phyloP scores from a whole-genome alignment of 768 basidiomycete species.

The Fomitopsis serialis region DNA sequence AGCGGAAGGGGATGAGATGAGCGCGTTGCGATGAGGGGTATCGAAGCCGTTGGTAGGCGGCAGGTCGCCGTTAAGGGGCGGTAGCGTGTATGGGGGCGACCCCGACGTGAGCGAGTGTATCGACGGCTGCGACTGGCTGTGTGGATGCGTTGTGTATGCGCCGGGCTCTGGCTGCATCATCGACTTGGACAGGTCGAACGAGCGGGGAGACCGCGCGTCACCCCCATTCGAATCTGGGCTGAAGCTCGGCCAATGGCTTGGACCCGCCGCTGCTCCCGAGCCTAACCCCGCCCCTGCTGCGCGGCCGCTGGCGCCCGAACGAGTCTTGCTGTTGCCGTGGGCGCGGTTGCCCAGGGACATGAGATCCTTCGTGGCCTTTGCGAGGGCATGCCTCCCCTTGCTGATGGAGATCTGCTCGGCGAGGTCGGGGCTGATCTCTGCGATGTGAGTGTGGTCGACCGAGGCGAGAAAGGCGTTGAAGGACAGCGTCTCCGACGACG shows the following conservation, averaged over 20 bases:
- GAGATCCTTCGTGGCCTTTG: conserved; percentile 79
- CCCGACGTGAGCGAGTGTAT: conserved; percentile 3
- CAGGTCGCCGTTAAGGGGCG: conserved; percentile 4
- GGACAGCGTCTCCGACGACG: conserved; percentile 59
- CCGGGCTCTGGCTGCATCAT: not conserved
- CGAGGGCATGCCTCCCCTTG: conserved; percentile 57
- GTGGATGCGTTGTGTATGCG: conserved; percentile 2
- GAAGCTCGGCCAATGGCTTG: conserved; percentile 17
- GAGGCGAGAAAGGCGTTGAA: conserved; percentile 65
- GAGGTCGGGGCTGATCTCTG: conserved; percentile 34
- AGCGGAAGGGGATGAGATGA: conserved; percentile 4
- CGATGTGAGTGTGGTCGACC: conserved; percentile 37
- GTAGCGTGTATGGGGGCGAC: conserved; percentile 7
- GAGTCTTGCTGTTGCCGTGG: conserved; percentile 2
- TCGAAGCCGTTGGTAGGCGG: not conserved
- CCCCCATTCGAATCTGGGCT: conserved; percentile 2
- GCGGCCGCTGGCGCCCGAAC: not conserved
- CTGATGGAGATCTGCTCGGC: conserved; percentile 43
- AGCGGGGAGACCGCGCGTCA: conserved; percentile 3
- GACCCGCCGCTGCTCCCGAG: not conserved
- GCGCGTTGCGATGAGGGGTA: not conserved
- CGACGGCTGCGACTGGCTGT: conserved; percentile 7
- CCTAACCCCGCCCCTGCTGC: not conserved
- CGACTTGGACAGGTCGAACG: conserved; percentile 1
- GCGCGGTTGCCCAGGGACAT: conserved; percentile 54